phyloP scores from a whole-genome alignment of 2,329 filamentous ascomycete genomes.

The Clarireedia homoeocarpa region DNA sequence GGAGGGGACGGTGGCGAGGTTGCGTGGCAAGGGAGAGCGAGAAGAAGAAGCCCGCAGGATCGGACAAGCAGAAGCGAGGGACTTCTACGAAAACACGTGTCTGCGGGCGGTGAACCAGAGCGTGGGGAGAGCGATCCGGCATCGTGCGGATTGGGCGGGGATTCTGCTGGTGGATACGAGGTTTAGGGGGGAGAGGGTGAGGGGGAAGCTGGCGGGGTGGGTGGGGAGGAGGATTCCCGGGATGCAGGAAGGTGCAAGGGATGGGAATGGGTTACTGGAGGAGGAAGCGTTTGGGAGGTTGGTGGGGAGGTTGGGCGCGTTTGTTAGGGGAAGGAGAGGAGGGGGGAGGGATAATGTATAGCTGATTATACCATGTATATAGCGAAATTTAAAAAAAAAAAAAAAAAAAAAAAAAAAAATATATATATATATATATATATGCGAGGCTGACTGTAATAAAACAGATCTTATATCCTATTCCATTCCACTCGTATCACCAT shows the following conservation, averaged over 20 bases:
- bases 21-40: not conserved
- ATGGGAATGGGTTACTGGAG: constrained; percentile 30
- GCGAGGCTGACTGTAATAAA: too few species aligned
- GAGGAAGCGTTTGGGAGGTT: constrained; percentile 44
- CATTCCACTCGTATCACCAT: too few species aligned
- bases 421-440: too few species aligned
- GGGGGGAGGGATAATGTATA: too few species aligned
- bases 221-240: constrained; percentile 59
- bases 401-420: too few species aligned
- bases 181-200: constrained; percentile 67
- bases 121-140: constrained; percentile 85
- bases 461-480: too few species aligned
- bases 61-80: constrained; percentile 53
- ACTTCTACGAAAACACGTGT: constrained; percentile 90
- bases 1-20: constrained; percentile 35
- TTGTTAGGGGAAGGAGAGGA: constrained; percentile 40
- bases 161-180: constrained; percentile 79
- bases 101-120: constrained; percentile 98
- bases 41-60: constrained; percentile 32
- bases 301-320: constrained; percentile 49
- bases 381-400: too few species aligned
- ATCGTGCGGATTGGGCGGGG: constrained; percentile 79
- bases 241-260: constrained; percentile 27
- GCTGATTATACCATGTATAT: too few species aligned
- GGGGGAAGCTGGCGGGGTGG: constrained; percentile 79